Evolutionary conservation across 768 basidiomycete genomes (phyloP), one percentile per base, ranked within the genome.

Genomic region (Dioszegia aurantiaca): DNA sequence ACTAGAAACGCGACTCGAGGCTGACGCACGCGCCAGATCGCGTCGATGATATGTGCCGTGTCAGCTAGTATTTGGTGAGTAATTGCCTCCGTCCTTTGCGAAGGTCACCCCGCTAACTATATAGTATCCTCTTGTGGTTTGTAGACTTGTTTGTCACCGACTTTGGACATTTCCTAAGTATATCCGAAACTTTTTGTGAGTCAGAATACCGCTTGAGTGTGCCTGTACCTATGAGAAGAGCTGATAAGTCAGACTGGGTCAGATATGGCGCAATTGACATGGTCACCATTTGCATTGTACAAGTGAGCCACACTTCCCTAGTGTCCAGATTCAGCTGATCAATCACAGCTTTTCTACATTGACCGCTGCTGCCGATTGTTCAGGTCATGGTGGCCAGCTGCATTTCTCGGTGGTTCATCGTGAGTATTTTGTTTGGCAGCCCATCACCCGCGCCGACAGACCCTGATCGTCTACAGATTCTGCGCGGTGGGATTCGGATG

Each of bases 31-130:
- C 21, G 19, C 41, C 21, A 42, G 41, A 42, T 42, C 41, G 6
- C 41, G 19, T 42, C 41, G 8, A 23, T 42, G 21, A 42, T 42
- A 6, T 42, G 41, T n/a, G 41, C 41, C 17, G 16, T 42, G 8
- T 8, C 41, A 42, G 41, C 41, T 6, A 42, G 41, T 42, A 42
- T 42, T 9, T 42, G 41, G 41, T n/a, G 19, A 42, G 41, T 42
- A 8, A 8, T 23, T n/a, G 6, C 19, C 16, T 5, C 19, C 19
- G 14, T 33, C 33, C 6, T 33, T 33, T 6, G 14, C 14, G 33
- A 14, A 33, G n/a, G n/a, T n/a, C n/a, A n/a, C 14, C 33, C 14
- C 14, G 17, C 16, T 42, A 8, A 42, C 17, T 42, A 6, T n/a
- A n/a, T 42, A 42, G 41, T 42, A 42, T 42, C 19, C 41, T 42